phyloP scores from a whole-genome alignment of 805 yeast genomes.

The Yarrowia sp. region DNA sequence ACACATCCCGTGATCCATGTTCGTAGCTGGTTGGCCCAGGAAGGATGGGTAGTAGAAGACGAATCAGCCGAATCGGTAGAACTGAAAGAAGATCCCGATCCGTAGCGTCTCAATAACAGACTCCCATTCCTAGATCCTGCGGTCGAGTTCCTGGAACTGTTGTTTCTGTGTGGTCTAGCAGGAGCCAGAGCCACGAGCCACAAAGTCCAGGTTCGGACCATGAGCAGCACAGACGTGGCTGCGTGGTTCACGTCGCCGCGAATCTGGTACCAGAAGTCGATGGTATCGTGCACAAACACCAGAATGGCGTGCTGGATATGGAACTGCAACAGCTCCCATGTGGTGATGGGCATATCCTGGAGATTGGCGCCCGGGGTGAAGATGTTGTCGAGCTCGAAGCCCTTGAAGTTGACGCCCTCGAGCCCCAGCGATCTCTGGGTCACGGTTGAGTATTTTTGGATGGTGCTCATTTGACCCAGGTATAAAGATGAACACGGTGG shows the following conservation, averaged over 20 bases:
- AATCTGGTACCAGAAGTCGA: conserved; percentile 22
- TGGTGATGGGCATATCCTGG: conserved; percentile 36
- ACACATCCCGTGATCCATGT: conserved; percentile 1
- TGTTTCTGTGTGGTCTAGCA: not conserved
- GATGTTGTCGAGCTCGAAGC: conserved; percentile 43
- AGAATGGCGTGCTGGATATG: conserved; percentile 42
- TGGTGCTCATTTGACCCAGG: conserved; percentile 14
- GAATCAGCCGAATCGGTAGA: conserved; percentile 21
- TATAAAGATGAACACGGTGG: not conserved
- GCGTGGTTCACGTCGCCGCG: conserved; percentile 19
- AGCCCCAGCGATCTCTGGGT: conserved; percentile 27
- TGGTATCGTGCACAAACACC: conserved; percentile 1
- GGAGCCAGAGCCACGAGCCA: conserved; percentile 20
- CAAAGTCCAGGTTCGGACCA: conserved; percentile 20
- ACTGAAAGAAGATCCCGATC: not conserved
- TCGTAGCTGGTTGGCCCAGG: conserved; percentile 14
- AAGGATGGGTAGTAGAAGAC: not conserved
- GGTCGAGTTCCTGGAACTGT: not conserved
- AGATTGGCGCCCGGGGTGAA: conserved; percentile 43
- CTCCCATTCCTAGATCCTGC: not conserved
- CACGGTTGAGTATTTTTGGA: conserved; percentile 3
- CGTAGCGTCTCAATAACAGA: not conserved
- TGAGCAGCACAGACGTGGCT: conserved; percentile 26
- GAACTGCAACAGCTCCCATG: conserved; percentile 42
- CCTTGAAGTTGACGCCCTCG: conserved; percentile 40